A percentile compares a stretch with the other conserved stretches of the same genome.
Conservation (phyloP, 1,284 basidiomycete species). For the Apiotrichum domesticum region DNA sequence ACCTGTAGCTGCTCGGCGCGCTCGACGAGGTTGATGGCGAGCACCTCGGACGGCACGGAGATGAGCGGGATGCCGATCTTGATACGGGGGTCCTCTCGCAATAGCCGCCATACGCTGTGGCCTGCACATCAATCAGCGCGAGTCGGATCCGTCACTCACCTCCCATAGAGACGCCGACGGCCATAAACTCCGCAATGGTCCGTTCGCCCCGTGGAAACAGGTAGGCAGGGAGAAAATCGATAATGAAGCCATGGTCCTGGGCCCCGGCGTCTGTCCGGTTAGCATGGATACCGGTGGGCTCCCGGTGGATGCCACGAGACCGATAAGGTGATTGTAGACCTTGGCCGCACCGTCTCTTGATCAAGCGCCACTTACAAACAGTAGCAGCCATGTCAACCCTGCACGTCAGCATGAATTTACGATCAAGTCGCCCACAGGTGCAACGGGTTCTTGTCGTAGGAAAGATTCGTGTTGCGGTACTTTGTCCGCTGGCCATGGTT, state of each 20-base stretch:
- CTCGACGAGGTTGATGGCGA: slow-evolving; percentile 54
- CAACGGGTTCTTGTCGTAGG: slow-evolving; percentile 58
- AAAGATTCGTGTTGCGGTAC: slow-evolving; percentile 54
- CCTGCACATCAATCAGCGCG: slow-evolving; percentile 15
- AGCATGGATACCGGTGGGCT: too few relatives aligned
- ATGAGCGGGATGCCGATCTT: slow-evolving; percentile 64
- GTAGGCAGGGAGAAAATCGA: slow-evolving; percentile 71
- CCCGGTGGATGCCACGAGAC: too few relatives aligned
- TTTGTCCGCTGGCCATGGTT: slow-evolving; percentile 66
- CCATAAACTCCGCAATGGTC: slow-evolving; percentile 60
- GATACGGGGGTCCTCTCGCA: slow-evolving; percentile 64
- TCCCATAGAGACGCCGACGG: slow-evolving; percentile 51
- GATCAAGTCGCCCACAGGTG: slow-evolving; percentile 49
- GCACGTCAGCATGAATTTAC: neutral
- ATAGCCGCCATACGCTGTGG: slow-evolving; percentile 3
- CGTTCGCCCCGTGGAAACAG: slow-evolving; percentile 67
- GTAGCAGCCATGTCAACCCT: slow-evolving; percentile 65
- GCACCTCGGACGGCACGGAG: slow-evolving; percentile 61
- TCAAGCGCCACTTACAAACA: slow-evolving; percentile 43
- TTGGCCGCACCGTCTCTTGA: too few relatives aligned
- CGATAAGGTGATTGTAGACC: too few relatives aligned
- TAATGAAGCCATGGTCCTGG: slow-evolving; percentile 68
- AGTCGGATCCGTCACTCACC: slow-evolving; percentile 24
- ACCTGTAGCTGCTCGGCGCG: slow-evolving; percentile 44
- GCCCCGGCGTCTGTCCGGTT: slow-evolving; percentile 56